These are phyloP conservation scores for Cryptococcus depauperatus DNA, from an alignment of 1,284 basidiomycete genomes.

Conservation along the genomic window DNA sequence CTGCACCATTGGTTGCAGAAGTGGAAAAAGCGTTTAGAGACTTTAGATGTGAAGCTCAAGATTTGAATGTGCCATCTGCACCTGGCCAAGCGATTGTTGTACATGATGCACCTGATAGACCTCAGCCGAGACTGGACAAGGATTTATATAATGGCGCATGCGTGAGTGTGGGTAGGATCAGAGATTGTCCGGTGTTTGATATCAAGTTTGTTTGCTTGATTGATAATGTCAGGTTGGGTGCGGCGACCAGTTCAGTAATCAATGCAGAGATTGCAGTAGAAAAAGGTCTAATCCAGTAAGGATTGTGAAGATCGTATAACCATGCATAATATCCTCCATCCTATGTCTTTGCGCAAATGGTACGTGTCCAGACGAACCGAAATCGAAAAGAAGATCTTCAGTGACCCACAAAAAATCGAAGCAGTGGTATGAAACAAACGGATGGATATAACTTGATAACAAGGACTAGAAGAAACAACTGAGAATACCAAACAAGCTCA, in stretches of 20 bases:
- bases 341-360: too few relatives aligned
- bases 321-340: too few relatives aligned
- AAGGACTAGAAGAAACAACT: neutral
- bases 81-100: slow-evolving; percentile 81
- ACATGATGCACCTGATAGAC: slow-evolving; percentile 85
- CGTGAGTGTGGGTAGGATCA: slow-evolving; percentile 82
- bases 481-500: neutral
- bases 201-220: slow-evolving; percentile 91
- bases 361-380: neutral
- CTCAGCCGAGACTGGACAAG: slow-evolving; percentile 87
- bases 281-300: slow-evolving; percentile 55
- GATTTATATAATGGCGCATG: slow-evolving; percentile 88
- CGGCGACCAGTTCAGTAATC: slow-evolving; percentile 93
- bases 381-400: too few relatives aligned
- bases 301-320: neutral
- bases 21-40: slow-evolving; percentile 70
- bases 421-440: too few relatives aligned
- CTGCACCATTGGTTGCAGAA: slow-evolving; percentile 74
- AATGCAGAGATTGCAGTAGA: slow-evolving; percentile 92
- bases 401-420: too few relatives aligned
- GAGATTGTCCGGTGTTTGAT: slow-evolving; percentile 85
- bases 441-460: neutral
- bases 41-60: slow-evolving; percentile 71
- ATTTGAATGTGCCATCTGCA: slow-evolving; percentile 75
- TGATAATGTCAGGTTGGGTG: slow-evolving; percentile 94